These are phyloP conservation scores for Serendipita sp. DNA, from an alignment of 768 basidiomycete genomes.

Conservation along the genomic window DNA sequence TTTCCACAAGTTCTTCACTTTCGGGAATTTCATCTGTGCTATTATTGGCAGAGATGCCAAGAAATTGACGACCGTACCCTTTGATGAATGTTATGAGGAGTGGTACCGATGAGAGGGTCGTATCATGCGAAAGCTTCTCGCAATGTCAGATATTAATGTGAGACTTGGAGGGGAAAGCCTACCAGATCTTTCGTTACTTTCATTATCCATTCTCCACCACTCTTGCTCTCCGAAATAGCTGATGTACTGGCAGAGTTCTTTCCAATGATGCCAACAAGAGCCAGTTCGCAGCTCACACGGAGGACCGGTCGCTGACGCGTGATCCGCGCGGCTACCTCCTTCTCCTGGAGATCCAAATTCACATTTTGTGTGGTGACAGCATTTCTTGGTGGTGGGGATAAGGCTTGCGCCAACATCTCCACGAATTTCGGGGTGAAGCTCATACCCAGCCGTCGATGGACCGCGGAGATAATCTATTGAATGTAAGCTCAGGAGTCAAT, in stretches of 20 bases:
- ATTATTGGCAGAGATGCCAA: constrained; percentile 38
- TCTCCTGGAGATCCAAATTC: constrained; percentile 64
- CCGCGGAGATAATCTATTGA: constrained; percentile 62
- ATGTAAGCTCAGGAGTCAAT: background rate
- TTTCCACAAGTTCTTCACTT: constrained; percentile 64
- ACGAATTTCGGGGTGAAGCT: constrained; percentile 63
- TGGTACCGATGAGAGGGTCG: constrained; percentile 72
- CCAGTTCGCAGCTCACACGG: constrained; percentile 79
- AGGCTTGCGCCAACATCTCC: constrained; percentile 31
- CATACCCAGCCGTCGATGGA: constrained; percentile 75
- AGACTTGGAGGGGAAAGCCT: constrained; percentile 19
- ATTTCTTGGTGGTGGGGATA: constrained; percentile 20
- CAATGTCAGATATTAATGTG: constrained; percentile 11
- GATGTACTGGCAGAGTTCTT: background rate
- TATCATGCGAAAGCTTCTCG: constrained; percentile 70
- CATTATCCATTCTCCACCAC: constrained; percentile 82
- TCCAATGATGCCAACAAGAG: constrained; percentile 65
- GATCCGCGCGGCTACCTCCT: constrained; percentile 72
- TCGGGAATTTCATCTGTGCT: background rate
- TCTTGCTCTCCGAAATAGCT: constrained; percentile 21
- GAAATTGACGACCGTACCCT: constrained; percentile 73
- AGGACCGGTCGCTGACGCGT: constrained; percentile 70
- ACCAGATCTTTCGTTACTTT: constrained; percentile 75
- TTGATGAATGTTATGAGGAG: constrained; percentile 86
- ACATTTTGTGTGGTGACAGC: constrained; percentile 14